Base-by-base conservation (phyloP, 352 stramenopile genomes). In the Pythium vanterpoolii region DNA sequence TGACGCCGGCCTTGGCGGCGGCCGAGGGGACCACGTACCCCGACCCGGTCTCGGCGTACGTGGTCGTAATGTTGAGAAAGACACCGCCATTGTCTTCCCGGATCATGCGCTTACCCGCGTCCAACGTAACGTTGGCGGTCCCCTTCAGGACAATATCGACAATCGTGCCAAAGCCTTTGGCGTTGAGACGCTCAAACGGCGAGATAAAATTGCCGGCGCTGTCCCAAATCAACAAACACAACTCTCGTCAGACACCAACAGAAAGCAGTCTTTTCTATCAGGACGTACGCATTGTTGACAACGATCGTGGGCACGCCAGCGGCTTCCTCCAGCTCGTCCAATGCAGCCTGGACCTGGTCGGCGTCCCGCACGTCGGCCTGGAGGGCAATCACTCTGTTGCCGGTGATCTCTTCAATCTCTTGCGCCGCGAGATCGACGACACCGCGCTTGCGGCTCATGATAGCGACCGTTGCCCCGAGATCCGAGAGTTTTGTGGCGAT, bases 41-140 rank as follows among this genome's bases (percentile, higher is more conserved):
- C 14, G 95, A 98, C 27, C 89, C 90, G 9, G 89, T 93, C 75
- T 97, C 93, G 47, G 97, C 93, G 68, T 98, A 91, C 19, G 90
- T 98, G 52, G 95, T 97, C 34, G 88, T 98, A 69, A 99, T 99
- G 73, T 99, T 98, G 40, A 99, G 83, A 66, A 99, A 97, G 7
- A 94, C 75, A 23, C 87, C 91, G 36, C 77, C 76, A 28, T 82
- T 76, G 7, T 88, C 75, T n/a, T 74, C 76, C 46, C 77, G 70
- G 53, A 93, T 92, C 75, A 92, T 83, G 55, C 80, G 79, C 56
- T 92, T 89, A 42, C 81, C 86, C 0, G 78, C 81, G 39, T 93
- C 81, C 46, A 90, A 66, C 56, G 83, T 93, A 51, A 95, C 80
- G 64, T 93, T 93, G 62, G 83, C 83, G 27, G 82, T 90, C 27